Evolutionary conservation across 2,329 filamentous ascomycete genomes (phyloP).

Genomic region (Amesomyces nigricolor): DNA sequence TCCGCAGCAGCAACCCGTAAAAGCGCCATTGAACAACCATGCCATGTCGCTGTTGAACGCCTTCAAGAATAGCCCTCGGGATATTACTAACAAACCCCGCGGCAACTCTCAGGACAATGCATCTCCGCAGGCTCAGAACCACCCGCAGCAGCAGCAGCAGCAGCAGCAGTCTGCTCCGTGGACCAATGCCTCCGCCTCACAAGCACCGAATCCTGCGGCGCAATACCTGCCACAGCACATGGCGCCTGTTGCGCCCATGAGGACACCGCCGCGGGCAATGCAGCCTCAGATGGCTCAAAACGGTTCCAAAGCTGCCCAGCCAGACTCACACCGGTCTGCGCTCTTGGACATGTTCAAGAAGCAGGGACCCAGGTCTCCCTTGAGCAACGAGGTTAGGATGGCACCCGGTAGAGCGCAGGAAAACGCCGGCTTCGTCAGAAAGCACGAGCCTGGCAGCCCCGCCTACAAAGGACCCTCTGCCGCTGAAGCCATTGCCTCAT

Average conservation of each 20-base stretch:
- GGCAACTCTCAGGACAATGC: conserved; percentile 11
- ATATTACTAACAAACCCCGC: conserved; percentile 10
- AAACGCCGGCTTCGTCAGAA: conserved; percentile 12
- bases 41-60: conserved; percentile 36
- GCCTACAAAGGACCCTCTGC: conserved; percentile 21
- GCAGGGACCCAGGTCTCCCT: conserved; percentile 27
- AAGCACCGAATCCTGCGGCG: conserved; percentile 19
- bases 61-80: conserved; percentile 32
- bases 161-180: conserved; percentile 15
- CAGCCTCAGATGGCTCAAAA: conserved; percentile 10
- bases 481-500: conserved; percentile 27
- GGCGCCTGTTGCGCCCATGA: conserved; percentile 8
- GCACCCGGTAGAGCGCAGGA: conserved; percentile 17
- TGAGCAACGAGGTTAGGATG: conserved; percentile 24
- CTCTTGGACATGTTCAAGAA: conserved; percentile 52
- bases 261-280: conserved; percentile 12
- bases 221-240: conserved; percentile 22
- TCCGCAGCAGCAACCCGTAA: conserved; percentile 22
- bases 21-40: conserved; percentile 30
- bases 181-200: conserved; percentile 11
- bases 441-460: conserved; percentile 9
- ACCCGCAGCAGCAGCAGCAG: conserved; percentile 13
- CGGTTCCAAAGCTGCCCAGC: conserved; percentile 17
- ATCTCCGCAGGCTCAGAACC: conserved; percentile 1
- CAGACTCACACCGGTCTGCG: conserved; percentile 42